These are phyloP conservation scores for Thalassia testudinum DNA, from an alignment of 116 monocot genomes.

Conservation along the genomic window DNA sequence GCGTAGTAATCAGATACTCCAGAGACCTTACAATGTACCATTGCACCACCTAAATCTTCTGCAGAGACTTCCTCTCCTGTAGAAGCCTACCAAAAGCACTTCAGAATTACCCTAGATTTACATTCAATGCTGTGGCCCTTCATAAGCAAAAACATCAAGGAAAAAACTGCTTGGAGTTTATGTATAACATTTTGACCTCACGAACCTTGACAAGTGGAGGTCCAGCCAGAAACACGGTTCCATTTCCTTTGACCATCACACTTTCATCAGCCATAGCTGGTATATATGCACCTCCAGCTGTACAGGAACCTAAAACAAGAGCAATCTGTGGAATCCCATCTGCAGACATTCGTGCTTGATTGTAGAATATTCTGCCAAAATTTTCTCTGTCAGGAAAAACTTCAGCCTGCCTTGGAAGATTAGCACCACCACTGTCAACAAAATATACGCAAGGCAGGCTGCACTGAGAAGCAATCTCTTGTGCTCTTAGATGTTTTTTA, in stretches of 20 bases:
- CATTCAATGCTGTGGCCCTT: not conserved
- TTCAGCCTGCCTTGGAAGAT: slow-evolving; percentile 90
- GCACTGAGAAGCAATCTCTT: slow-evolving; percentile 89
- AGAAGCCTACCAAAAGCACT: slow-evolving; percentile 84
- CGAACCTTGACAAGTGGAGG: slow-evolving; percentile 96
- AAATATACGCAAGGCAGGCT: slow-evolving; percentile 88
- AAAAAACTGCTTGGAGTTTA: not conserved
- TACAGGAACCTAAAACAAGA: slow-evolving; percentile 91
- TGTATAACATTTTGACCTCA: not conserved
- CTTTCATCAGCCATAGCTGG: slow-evolving; percentile 99
- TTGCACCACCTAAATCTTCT: slow-evolving; percentile 95
- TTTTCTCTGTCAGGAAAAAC: slow-evolving; percentile 97
- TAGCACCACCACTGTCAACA: slow-evolving; percentile 97
- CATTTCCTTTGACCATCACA: slow-evolving; percentile 97
- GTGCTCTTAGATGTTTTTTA: slow-evolving; percentile 95
- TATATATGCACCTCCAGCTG: slow-evolving; percentile 98
- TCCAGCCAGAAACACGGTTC: slow-evolving; percentile 96
- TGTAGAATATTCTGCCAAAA: slow-evolving; percentile 99
- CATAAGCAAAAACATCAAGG: not conserved
- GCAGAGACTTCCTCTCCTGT: slow-evolving; percentile 96
- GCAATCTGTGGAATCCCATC: slow-evolving; percentile 97
- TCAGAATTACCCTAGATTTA: slow-evolving; percentile 35
- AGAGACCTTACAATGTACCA: slow-evolving; percentile 87
- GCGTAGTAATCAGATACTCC: slow-evolving; percentile 99
- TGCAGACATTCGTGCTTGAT: slow-evolving; percentile 94